These are phyloP conservation scores for Phytophthora europaea DNA, from an alignment of 352 stramenopile genomes.

Conservation along the genomic window DNA sequence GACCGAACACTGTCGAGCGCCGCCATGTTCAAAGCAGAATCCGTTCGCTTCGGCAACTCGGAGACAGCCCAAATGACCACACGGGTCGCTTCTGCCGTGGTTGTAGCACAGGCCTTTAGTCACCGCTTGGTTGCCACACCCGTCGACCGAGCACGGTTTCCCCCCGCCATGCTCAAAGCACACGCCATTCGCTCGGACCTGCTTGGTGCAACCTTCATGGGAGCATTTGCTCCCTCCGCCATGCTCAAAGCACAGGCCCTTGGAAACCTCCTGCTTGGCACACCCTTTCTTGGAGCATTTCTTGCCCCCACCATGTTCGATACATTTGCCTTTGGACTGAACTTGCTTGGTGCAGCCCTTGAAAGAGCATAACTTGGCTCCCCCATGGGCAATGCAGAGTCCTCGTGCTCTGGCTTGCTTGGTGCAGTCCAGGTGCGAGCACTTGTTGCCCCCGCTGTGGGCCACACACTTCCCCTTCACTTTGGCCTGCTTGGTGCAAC, in stretches of 20 bases:
- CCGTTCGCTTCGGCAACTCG: slow-evolving; percentile 41
- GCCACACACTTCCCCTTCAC: slow-evolving; percentile 38
- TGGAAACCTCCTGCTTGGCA: slow-evolving; percentile 62
- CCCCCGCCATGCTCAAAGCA: background rate
- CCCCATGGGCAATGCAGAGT: slow-evolving; percentile 75
- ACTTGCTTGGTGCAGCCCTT: slow-evolving; percentile 66
- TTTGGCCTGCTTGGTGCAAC: slow-evolving; percentile 44
- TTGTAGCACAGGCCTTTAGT: background rate
- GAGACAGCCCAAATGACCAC: background rate
- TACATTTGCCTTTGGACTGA: slow-evolving; percentile 63
- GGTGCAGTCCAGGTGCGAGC: slow-evolving; percentile 33
- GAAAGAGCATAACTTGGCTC: slow-evolving; percentile 65
- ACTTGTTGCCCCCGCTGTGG: slow-evolving; percentile 36
- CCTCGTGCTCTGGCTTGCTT: slow-evolving; percentile 40
- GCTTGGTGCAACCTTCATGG: slow-evolving; percentile 59
- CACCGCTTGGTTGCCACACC: background rate
- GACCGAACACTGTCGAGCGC: slow-evolving; percentile 65
- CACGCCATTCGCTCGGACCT: slow-evolving; percentile 31
- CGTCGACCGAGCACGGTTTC: background rate
- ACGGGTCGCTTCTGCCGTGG: background rate
- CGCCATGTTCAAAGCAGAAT: slow-evolving; percentile 79
- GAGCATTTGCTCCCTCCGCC: slow-evolving; percentile 64
- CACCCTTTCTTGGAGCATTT: slow-evolving; percentile 67
- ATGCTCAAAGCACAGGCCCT: slow-evolving; percentile 65
- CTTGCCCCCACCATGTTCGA: slow-evolving; percentile 71